Evolutionary conservation across 306 rosid species (phyloP), one percentile per base, ranked within the genome.

Genomic region (Lablab purpureus): DNA sequence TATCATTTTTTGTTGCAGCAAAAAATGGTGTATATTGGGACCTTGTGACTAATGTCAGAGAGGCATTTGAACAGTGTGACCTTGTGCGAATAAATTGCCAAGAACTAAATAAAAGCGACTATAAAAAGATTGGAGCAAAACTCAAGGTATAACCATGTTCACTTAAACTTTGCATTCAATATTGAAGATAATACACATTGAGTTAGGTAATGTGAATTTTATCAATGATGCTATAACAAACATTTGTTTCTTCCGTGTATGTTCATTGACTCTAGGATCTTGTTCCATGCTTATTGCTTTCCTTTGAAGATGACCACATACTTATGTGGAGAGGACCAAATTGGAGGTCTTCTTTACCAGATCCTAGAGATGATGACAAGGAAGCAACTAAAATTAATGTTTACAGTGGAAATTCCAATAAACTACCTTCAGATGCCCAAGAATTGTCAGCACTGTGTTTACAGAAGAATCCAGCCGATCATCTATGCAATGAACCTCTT

Each of bases 61-160:
- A 93, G 81, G 95, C 98, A 36, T 90, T 91, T 67, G 98, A 85
- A 84, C 97, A 84, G 77, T 93, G 98, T 74, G 95, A 91, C 74
- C 84, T 93, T 41, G 97, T 84, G 10, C 85, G 87, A 32, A 88
- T 93, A 67, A 85, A 88, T 88, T 91, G 97, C 78, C 84, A 86
- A 81, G 98, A 92, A 81, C 62, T 91, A 87, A 81, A 87, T 47
- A 81, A 80, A 40, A 91, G 97, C 43, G 97, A 93, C 87, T 91
- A 76, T 80, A 78, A 84, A 41, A 93, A 41, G 85, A 93, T 93
- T 40, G 98, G 92, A 51, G 95, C 91, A 71, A 93, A 93, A 84
- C 87, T 91, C 32, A 91, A 81, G 97, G 98, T 93, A 74, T 43
- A 80, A 46, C 43, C 54, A 19, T 50, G 63, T 73, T 54, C 37